Evolutionary conservation across 495 filamentous ascomycete species (phyloP), one percentile per base, ranked within the genome.

Genomic region (Cenococcum geophilum): DNA sequence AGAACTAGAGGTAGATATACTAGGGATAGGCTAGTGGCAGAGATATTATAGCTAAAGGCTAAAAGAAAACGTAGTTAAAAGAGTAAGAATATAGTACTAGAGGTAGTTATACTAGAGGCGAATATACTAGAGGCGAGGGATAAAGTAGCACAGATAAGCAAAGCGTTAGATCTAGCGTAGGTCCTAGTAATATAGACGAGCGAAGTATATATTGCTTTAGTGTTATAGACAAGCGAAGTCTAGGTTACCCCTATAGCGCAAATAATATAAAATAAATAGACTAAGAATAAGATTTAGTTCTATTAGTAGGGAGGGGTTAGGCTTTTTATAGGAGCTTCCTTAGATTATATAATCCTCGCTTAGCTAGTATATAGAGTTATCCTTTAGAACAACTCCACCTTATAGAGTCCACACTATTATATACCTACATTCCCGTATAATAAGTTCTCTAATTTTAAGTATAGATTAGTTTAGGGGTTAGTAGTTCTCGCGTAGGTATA

Each of bases 241-340:
- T 16, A 51, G 48, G 48, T 51, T 51, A 21, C 48, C 12, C 48
- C 48, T 22, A 21, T 51, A 27, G 48, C 48, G 48, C 48, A 16
- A 51, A 51, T 51, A 21, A 5, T 5, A 5, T 51, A 21, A 51
- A 21, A 51, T 51, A 12, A 27, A 22, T 27, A 21, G 5, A n/a
- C n/a, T n/a, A n/a, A n/a, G n/a, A n/a, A n/a, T n/a, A n/a, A n/a
- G n/a, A n/a, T n/a, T n/a, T n/a, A n/a, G n/a, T n/a, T n/a, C n/a
- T n/a, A n/a, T n/a, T n/a, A n/a, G n/a, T n/a, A n/a, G n/a, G n/a
- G n/a, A n/a, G n/a, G n/a, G n/a, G n/a, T n/a, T n/a, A n/a, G n/a
- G n/a, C n/a, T n/a, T n/a, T n/a, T n/a, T n/a, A n/a, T n/a, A n/a
- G n/a, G n/a, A n/a, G n/a, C n/a, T n/a, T n/a, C n/a, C n/a, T n/a